Percentiles rank a stretch among this genome's conserved stretches.
phyloP scores from a whole-genome alignment of 805 yeast genomes.

The Hanseniaspora lachancei region DNA sequence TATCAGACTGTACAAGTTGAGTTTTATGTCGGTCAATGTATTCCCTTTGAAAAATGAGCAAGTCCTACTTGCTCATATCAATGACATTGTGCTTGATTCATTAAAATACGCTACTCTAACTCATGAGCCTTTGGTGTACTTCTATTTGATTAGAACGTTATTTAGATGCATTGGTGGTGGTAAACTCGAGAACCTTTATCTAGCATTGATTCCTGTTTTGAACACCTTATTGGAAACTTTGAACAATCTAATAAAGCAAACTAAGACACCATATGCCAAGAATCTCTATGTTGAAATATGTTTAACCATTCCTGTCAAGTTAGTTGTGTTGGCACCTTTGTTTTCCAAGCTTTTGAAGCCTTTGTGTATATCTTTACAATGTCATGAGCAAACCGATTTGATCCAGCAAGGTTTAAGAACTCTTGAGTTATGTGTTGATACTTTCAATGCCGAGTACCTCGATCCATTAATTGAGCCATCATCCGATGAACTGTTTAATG shows the following conservation, averaged over 20 bases:
- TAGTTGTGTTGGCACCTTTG: slow-evolving; percentile 89
- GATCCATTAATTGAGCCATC: slow-evolving; percentile 97
- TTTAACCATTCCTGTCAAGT: slow-evolving; percentile 86
- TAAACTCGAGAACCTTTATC: slow-evolving; percentile 80
- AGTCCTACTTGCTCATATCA: slow-evolving; percentile 78
- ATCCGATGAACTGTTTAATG: slow-evolving; percentile 83
- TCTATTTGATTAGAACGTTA: slow-evolving; percentile 72
- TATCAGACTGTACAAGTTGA: slow-evolving; percentile 74
- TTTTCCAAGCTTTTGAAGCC: slow-evolving; percentile 81
- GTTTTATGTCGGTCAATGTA: slow-evolving; percentile 89
- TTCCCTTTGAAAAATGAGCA: slow-evolving; percentile 80
- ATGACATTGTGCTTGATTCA: slow-evolving; percentile 67
- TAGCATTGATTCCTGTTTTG: slow-evolving; percentile 80
- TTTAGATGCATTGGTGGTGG: slow-evolving; percentile 97
- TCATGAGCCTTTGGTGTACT: slow-evolving; percentile 81
- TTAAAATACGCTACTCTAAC: slow-evolving; percentile 69
- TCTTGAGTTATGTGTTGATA: slow-evolving; percentile 88
- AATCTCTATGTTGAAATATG: slow-evolving; percentile 92
- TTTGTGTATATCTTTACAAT: slow-evolving; percentile 76
- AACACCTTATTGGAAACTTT: slow-evolving; percentile 78
- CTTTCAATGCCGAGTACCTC: slow-evolving; percentile 87
- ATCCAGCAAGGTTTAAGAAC: slow-evolving; percentile 92
- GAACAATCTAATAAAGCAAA: slow-evolving; percentile 67
- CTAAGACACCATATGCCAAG: slow-evolving; percentile 78
- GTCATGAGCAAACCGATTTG: slow-evolving; percentile 58